Percentiles rank a stretch among this genome's conserved stretches.
phyloP scores from a whole-genome alignment of 208 protist species.

The Trypanosoma vivax region DNA sequence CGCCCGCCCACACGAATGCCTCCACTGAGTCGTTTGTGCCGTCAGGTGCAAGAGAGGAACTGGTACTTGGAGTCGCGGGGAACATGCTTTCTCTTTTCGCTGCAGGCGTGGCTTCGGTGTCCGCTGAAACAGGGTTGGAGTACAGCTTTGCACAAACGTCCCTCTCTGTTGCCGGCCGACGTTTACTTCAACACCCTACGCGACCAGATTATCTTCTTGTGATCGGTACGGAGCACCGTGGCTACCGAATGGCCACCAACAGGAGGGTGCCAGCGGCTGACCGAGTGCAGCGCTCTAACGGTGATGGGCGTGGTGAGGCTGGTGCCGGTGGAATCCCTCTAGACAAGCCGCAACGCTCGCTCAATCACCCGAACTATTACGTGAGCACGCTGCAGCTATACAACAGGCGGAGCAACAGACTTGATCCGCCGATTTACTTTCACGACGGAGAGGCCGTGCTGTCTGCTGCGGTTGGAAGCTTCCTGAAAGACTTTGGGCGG shows the following conservation, averaged over 20 bases:
- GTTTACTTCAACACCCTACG: conserved; percentile 66
- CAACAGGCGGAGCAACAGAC: conserved; percentile 37
- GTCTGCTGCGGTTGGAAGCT: conserved; percentile 56
- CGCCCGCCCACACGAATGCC: conserved; percentile 12
- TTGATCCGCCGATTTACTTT: conserved; percentile 62
- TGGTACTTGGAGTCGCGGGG: conserved; percentile 55
- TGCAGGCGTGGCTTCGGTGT: conserved; percentile 16
- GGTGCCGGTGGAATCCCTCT: conserved; percentile 23
- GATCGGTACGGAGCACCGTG: conserved; percentile 58
- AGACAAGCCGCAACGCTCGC: conserved; percentile 42
- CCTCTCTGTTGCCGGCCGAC: conserved; percentile 57
- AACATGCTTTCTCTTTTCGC: conserved; percentile 52
- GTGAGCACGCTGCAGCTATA: conserved; percentile 74
- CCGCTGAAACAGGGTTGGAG: conserved; percentile 29
- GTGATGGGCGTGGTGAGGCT: neutral
- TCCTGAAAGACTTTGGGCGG: conserved; percentile 56
- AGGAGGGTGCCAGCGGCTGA: conserved; percentile 24
- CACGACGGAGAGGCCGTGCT: conserved; percentile 56
- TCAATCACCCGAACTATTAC: conserved; percentile 52
- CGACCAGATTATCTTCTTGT: conserved; percentile 48
- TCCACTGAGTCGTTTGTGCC: neutral
- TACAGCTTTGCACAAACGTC: conserved; percentile 63
- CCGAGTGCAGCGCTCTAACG: conserved; percentile 3
- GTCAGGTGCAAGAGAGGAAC: conserved; percentile 29
- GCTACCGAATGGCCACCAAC: conserved; percentile 32